Evolutionary conservation across 371 early-diverging fungal genomes (phyloP), one percentile per base, ranked within the genome.

Genomic region (Amoeboaphelidium protococcarum): DNA sequence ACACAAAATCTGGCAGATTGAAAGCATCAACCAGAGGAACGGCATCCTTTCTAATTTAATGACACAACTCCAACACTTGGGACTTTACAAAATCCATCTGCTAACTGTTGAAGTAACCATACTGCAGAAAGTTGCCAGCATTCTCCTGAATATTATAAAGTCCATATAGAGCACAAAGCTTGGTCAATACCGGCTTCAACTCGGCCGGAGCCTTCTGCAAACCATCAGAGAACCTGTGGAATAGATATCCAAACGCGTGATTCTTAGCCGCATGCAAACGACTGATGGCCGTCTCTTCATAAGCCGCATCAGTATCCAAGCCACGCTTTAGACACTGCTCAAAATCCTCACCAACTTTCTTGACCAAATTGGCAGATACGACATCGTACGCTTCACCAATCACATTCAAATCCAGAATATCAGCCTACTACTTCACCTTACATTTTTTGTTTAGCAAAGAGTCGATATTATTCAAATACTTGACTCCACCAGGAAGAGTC

Each of bases 11-110:
- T 21, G 76, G 61, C 60, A 76, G 72, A 56, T 75, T 78, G 63
- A 85, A 88, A 23, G 86, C 63, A 52, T 88, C 90, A 20, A 82
- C 80, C 41, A 89, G 63, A 10, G 80, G 73, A 55, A 87, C 77
- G 43, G 81, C 79, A 53, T 84, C 74, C 25, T 72, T 67, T 19
- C 23, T 19, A 4, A 26, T 12, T 13, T 64, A 55, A 24, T 64
- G 66, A 19, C 76, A 59, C 13, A 77, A 66, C 1, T 57, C 58
- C 47, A 72, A 74, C 53, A 80, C 72, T 52, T 67, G 66, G 26
- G 60, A 52, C 49, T 74, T 73, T 49, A 81, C 59, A 43, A 60
- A 61, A 48, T 73, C 69, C 47, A 76, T 65, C 62, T 89, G 87
- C 23, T 63, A 54, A 19, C 79, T 70, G 1, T 69, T 64, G 54